Base-by-base conservation (phyloP, 176 grass and related monocot genomes). In the Carex scoparia region DNA sequence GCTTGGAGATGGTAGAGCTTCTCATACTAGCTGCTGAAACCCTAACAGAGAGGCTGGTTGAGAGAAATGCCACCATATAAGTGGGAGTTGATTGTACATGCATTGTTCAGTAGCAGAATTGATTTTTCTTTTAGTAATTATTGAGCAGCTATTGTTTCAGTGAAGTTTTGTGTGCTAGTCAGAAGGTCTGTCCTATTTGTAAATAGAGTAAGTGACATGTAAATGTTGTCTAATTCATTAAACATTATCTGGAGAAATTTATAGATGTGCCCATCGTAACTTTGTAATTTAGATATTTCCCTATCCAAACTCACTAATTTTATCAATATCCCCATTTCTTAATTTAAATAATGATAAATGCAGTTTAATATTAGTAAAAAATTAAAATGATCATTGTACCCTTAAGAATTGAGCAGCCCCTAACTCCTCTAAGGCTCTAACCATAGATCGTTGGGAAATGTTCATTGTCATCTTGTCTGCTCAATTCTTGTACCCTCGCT, bases 1-100 rank as follows among this genome's bases (percentile, higher is more conserved):
- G 95, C 54, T 67, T 87, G 65, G 95, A 95, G 86, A 98, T 98
- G 95, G 88, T 93, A 67, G 91, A 98, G 76, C 89, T 98, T 46
- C 86, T 98, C 56, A 86, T 95, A 66, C 90, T 98, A 2, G 88
- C 93, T 14, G 83, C 93, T 79, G 88, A 89, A 66, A 83, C 92
- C 58, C 76, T 89, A 19, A 92, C 87, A 68, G 89, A 87, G 23
- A 94, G 49, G 80, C 86, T 93, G 56, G 16, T 81, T 51, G 63
- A 84, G 56, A 94, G 85, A 49, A 86, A 89, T 64, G 61, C 65
- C 16, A 83, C 63, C 42, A 10, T 65, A 55, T 83, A 67, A 55
- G 13, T 69, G 49, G 15, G 14, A 48, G 37, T 35, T 78, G 49
- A 30, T 78, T 78, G 73, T 78, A 78, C 57, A 58, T 57, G 28